Base-by-base conservation (phyloP, 2,329 filamentous ascomycete genomes). In the Colletotrichum sp. region DNA sequence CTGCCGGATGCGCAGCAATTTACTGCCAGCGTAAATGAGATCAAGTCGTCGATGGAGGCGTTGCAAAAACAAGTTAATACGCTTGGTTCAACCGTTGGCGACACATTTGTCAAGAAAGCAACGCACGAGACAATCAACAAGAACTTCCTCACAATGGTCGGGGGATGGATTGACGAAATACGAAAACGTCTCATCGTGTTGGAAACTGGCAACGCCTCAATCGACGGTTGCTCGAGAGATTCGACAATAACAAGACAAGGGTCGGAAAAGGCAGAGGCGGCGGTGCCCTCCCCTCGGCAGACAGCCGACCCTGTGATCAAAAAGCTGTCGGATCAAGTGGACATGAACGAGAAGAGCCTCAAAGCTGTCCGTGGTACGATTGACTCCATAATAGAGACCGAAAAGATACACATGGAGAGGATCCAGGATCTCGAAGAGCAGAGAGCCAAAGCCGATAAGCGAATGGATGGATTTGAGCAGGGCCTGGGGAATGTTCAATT, bases 391-490 rank as follows among this genome's bases (percentile, higher is more conserved):
- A 26, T 49, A 18, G 32, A 34, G 24, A 32, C 30, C 24, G 39
- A 49, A 49, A 49, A 49, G 18, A 49, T 49, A n/a, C 39, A 49
- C 9, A 49, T 49, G 39, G 39, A 21, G 18, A 49, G 39, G 64
- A 52, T 28, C 52, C 36, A 30, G 49, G 26, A 49, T 6, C 9
- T 62, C 26, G 70, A 68, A 21, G 81, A 76, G 64, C 76, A 79
- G 18, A 62, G 39, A 49, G 39, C 39, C 39, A 49, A 62, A 62
- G 12, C 30, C 59, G 59, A 62, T 8, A 21, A 62, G 18, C 59
- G 59, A n/a, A 34, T 62, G 28, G 59, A 34, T n/a, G 26, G 39
- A 49, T 49, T 49, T 49, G 39, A 49, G 39, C 18, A 49, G 10
- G 39, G 39, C 39, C 39, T 49, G 5, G 39, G 39, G 18, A 49